Conservation (phyloP, 495 filamentous ascomycete species). For the Neurospora sp. region DNA sequence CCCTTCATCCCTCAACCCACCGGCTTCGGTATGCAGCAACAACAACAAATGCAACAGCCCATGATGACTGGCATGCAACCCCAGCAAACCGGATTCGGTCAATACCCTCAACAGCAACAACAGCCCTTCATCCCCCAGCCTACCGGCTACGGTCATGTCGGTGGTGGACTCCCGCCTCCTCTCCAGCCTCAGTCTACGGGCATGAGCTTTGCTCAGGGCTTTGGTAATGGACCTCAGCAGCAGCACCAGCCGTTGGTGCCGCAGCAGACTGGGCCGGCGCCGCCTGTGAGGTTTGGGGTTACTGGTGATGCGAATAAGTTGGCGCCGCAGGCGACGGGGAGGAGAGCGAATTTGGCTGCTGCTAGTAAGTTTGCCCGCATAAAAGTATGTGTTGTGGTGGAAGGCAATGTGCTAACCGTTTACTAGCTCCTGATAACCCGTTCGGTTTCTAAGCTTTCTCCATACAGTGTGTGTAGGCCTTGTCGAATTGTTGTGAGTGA, state of each 20-base stretch:
- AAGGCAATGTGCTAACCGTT: not conserved
- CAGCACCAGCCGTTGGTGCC: slow-evolving; percentile 55
- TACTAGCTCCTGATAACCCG: slow-evolving; percentile 17
- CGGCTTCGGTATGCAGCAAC: slow-evolving; percentile 18
- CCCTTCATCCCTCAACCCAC: not conserved
- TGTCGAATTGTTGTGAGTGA: not conserved
- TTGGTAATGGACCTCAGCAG: slow-evolving; percentile 40
- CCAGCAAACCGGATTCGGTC: slow-evolving; percentile 45
- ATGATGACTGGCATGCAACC: slow-evolving; percentile 37
- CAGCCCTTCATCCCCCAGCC: not conserved
- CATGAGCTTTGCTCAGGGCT: slow-evolving; percentile 48
- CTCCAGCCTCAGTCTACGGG: slow-evolving; percentile 39
- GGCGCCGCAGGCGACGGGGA: slow-evolving; percentile 78
- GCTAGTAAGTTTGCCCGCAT: slow-evolving; percentile 62
- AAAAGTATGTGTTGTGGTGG: not conserved
- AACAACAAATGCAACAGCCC: slow-evolving; percentile 28
- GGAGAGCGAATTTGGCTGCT: slow-evolving; percentile 79
- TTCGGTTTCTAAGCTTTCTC: slow-evolving; percentile 10
- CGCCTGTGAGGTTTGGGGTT: slow-evolving; percentile 82
- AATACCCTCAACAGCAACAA: not conserved
- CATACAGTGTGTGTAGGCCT: not conserved
- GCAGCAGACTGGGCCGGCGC: slow-evolving; percentile 90
- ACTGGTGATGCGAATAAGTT: slow-evolving; percentile 60
- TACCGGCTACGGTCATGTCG: not conserved
- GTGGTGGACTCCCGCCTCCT: slow-evolving; percentile 29